These are phyloP conservation scores for Phlyctochytrium arcticum DNA, from an alignment of 192 early-diverging fungal genomes.

Conservation along the genomic window DNA sequence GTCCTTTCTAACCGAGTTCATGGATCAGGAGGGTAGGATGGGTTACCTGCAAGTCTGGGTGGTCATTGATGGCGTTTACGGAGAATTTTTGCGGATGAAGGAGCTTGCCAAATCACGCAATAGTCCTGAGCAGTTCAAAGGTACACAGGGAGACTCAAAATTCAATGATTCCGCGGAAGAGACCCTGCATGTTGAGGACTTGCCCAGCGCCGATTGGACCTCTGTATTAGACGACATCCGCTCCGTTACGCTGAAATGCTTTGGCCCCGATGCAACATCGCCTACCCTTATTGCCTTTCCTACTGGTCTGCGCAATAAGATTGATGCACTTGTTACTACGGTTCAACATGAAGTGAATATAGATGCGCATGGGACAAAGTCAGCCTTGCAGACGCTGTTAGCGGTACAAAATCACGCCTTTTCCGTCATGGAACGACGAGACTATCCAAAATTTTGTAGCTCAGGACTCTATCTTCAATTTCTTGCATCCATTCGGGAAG, in stretches of 20 bases:
- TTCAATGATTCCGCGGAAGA: too few species aligned
- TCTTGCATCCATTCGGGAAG: too few species aligned
- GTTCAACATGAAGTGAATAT: neutral
- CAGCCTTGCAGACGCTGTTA: constrained; percentile 17
- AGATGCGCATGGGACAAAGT: neutral
- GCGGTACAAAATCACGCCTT: constrained; percentile 63
- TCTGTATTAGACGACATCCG: constrained; percentile 31
- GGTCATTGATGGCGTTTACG: constrained; percentile 41
- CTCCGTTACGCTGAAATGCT: constrained; percentile 47
- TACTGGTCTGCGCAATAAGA: neutral
- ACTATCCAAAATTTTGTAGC: too few species aligned
- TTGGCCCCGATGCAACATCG: constrained; percentile 26
- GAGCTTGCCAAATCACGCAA: neutral
- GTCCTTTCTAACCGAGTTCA: constrained; percentile 76
- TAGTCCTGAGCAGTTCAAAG: neutral
- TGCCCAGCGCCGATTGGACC: neutral
- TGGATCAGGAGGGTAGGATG: constrained; percentile 65
- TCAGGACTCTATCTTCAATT: too few species aligned
- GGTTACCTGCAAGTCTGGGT: constrained; percentile 72
- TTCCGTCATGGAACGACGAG: constrained; percentile 51
- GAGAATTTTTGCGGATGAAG: neutral
- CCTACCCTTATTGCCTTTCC: constrained; percentile 20
- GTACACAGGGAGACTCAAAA: too few species aligned
- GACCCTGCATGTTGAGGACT: neutral
- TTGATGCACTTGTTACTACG: neutral